Percentiles rank a stretch among this genome's conserved stretches.
These are phyloP conservation scores for Pochonia chlamydosporia DNA, from an alignment of 2,329 filamentous ascomycete genomes.

Conservation along the genomic window DNA sequence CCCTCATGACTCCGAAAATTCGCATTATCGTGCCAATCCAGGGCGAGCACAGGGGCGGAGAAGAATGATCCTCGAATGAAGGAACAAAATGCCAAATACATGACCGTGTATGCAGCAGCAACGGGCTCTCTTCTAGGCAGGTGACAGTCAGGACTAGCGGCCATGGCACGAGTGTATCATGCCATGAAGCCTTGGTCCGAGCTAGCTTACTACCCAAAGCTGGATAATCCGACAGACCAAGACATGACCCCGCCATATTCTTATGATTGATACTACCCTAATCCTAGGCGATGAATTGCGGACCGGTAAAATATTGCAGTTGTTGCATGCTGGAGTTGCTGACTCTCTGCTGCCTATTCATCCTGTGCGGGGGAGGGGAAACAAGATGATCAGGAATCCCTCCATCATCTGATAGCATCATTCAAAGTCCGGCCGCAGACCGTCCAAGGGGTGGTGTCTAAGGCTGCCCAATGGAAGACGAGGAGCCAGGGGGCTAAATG, in stretches of 20 bases:
- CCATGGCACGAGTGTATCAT: neutral
- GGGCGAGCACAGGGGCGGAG: neutral
- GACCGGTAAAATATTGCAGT: neutral
- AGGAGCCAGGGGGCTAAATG: neutral
- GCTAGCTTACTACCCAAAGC: neutral
- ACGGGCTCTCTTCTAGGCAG: constrained; percentile 7
- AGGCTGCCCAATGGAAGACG: neutral
- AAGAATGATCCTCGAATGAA: neutral
- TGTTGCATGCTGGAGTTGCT: neutral
- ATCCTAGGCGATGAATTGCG: neutral
- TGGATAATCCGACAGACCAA: neutral
- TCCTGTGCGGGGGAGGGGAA: neutral
- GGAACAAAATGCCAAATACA: neutral
- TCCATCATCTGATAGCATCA: constrained; percentile 7
- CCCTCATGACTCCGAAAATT: constrained; percentile 2
- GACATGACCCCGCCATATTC: neutral
- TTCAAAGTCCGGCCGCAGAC: neutral
- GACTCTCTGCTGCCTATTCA: too few species aligned
- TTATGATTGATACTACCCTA: neutral
- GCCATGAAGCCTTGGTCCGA: neutral
- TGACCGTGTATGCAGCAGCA: neutral
- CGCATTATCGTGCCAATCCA: neutral
- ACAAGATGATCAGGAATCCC: neutral
- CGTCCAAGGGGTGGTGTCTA: neutral
- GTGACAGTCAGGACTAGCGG: constrained; percentile 4